Evolutionary conservation across 495 filamentous ascomycete species (phyloP), one percentile per base, ranked within the genome.

Genomic region (Annulohypoxylon moriforme): DNA sequence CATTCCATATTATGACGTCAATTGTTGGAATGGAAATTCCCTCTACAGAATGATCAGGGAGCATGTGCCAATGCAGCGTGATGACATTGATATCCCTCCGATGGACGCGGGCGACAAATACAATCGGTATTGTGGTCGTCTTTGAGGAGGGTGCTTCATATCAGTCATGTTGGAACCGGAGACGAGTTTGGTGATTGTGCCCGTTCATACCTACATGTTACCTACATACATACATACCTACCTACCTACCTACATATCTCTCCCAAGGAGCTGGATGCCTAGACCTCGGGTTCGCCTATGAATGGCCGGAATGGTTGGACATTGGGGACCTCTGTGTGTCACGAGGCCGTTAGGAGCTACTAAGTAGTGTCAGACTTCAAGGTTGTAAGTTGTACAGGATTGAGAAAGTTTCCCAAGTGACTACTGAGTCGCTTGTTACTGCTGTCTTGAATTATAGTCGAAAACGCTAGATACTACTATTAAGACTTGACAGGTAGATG

Each of bases 331-430:
- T 33, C 24, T 46, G 57, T 22, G 60, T 61, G 55, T 36, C 64
- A 72, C 60, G 55, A 64, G 70, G 38, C 70, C 64, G 60, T 68
- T 60, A 29, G 18, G 27, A 52, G 56, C 52, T 64, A n/a, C n/a
- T n/a, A n/a, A n/a, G n/a, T n/a, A 59, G 53, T 68, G 36, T 46
- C 22, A 55, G 53, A 33, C n/a, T n/a, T n/a, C n/a, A n/a, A n/a
- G n/a, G 34, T 72, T 64, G 62, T 44, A 59, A 64, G 64, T 68
- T n/a, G 22, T 55, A 68, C 22, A 68, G 52, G 5, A 49, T 60
- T 38, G 34, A 72, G 31, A 50, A 20, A 68, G 16, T 52, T 31
- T 9, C 42, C 44, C 38, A 56, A 44, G 56, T 18, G 20, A 46
- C 33, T 24, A 42, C 14, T 25, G 53, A 49, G 56, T 68, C 64